phyloP scores from a whole-genome alignment of 306 rosid genomes.

The Rosa lucieae region DNA sequence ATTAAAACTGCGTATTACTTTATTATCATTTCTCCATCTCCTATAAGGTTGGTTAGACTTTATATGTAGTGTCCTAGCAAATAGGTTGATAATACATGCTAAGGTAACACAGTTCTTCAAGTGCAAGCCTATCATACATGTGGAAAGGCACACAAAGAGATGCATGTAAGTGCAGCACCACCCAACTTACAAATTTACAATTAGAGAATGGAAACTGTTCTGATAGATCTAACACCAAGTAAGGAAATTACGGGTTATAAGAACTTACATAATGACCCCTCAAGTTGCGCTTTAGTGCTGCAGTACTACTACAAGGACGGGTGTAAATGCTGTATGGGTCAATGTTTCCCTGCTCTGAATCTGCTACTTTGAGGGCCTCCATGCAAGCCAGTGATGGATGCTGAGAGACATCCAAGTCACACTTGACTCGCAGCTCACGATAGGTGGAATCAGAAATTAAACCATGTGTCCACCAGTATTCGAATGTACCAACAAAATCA shows the following conservation, averaged over 20 bases:
- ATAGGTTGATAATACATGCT: not conserved
- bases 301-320: conserved; percentile 61
- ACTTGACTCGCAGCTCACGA: conserved; percentile 44
- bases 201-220: not conserved
- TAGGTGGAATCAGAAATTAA: conserved; percentile 92
- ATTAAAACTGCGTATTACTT: not conserved
- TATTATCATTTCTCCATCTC: not conserved
- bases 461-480: conserved; percentile 98
- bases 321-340: conserved; percentile 86
- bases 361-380: conserved; percentile 54
- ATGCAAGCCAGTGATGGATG: conserved; percentile 78
- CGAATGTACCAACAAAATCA: conserved; percentile 81
- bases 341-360: conserved; percentile 74
- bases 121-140: not conserved
- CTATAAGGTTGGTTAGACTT: not conserved
- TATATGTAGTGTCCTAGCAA: not conserved
- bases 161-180: not conserved
- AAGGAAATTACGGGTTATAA: conserved; percentile 2
- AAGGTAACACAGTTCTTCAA: not conserved
- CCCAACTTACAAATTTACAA: not conserved
- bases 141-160: not conserved
- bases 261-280: conserved; percentile 82
- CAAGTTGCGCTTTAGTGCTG: conserved; percentile 52
- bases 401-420: conserved; percentile 64
- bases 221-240: not conserved